These are phyloP conservation scores for Phlebiopsis flavidoalba DNA, from an alignment of 768 basidiomycete genomes.

Conservation along the genomic window DNA sequence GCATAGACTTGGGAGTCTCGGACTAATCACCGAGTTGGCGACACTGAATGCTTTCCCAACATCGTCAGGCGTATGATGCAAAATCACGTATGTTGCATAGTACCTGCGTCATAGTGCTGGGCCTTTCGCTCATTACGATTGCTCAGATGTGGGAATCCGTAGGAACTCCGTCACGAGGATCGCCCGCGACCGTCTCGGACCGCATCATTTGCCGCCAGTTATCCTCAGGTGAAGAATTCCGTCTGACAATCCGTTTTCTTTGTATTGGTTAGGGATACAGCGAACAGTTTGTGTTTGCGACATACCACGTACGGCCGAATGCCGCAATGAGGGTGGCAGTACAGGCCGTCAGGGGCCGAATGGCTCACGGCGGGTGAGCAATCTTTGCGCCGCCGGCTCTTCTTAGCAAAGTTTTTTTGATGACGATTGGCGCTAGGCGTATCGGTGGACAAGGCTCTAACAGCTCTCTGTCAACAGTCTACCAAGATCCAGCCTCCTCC, in stretches of 20 bases:
- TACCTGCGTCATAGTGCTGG: not conserved
- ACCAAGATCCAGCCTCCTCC: slow-evolving; percentile 51
- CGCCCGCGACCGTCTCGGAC: slow-evolving; percentile 57
- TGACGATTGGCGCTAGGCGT: slow-evolving; percentile 34
- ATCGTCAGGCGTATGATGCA: slow-evolving; percentile 76
- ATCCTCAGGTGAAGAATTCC: slow-evolving; percentile 68
- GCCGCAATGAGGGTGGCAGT: slow-evolving; percentile 88
- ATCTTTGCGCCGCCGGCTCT: not conserved
- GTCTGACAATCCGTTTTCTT: slow-evolving; percentile 74
- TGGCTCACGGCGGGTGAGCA: slow-evolving; percentile 65
- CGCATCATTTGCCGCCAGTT: slow-evolving; percentile 45
- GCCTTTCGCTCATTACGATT: slow-evolving; percentile 7
- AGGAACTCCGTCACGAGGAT: slow-evolving; percentile 87
- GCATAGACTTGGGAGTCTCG: slow-evolving; percentile 87
- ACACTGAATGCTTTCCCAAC: slow-evolving; percentile 68
- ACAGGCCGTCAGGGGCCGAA: slow-evolving; percentile 89
- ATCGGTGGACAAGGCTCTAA: slow-evolving; percentile 56
- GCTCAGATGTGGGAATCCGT: slow-evolving; percentile 81
- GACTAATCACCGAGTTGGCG: slow-evolving; percentile 82
- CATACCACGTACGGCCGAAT: slow-evolving; percentile 64
- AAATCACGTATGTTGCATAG: slow-evolving; percentile 69
- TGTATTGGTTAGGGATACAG: slow-evolving; percentile 80
- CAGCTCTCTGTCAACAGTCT: slow-evolving; percentile 54
- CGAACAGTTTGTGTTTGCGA: slow-evolving; percentile 80
- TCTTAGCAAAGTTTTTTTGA: not conserved